Evolutionary conservation across 176 grass and related monocot genomes (phyloP).

Genomic region (Cenchrus purpureus): DNA sequence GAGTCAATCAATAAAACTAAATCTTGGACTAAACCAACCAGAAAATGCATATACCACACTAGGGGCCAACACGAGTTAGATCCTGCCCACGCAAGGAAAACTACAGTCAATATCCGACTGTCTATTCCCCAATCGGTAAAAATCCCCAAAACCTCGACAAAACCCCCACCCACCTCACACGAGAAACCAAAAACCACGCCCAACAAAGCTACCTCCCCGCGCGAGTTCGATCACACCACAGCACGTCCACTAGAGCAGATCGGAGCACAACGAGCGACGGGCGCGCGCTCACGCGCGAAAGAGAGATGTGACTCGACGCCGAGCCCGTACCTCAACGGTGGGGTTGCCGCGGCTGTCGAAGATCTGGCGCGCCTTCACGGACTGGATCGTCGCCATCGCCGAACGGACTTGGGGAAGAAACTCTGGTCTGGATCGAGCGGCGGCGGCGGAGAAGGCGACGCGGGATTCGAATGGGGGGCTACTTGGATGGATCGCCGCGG

Average conservation of each 20-base stretch:
- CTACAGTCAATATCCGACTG: not conserved
- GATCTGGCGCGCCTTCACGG: conserved; percentile 88
- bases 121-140: not conserved
- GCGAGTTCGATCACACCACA: not conserved
- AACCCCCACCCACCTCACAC: not conserved
- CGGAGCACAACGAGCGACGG: too few relatives aligned
- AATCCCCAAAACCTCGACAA: not conserved
- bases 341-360: conserved; percentile 97
- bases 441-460: not conserved
- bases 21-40: not conserved
- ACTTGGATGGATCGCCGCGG: not conserved
- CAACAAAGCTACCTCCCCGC: not conserved
- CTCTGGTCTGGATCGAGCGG: not conserved
- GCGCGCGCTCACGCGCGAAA: not conserved
- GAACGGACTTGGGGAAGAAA: not conserved
- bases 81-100: not conserved
- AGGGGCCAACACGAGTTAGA: not conserved
- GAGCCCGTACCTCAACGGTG: conserved; percentile 52
- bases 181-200: not conserved
- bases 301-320: not conserved
- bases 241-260: not conserved
- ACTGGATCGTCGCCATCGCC: conserved; percentile 60
- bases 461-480: not conserved
- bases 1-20: not conserved
- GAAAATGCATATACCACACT: not conserved